These are phyloP conservation scores for Tephrocybe rancida DNA, from an alignment of 768 basidiomycete species.

Conservation along the genomic window DNA sequence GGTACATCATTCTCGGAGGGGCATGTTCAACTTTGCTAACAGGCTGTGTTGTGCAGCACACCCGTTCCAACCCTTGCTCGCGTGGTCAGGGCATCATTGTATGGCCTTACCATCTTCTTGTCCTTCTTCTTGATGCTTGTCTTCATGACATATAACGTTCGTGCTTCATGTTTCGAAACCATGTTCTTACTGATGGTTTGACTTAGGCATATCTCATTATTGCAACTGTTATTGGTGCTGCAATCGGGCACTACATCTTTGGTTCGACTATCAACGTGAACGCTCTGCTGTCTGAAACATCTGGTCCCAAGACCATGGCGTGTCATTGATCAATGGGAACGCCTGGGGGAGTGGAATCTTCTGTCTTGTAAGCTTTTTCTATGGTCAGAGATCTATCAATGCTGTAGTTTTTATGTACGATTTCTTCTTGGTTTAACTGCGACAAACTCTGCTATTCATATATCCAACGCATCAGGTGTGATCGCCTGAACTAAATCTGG, in stretches of 20 bases:
- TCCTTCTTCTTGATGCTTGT: constrained; percentile 94
- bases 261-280: constrained; percentile 66
- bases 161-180: constrained; percentile 26
- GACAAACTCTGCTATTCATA: too few relatives aligned
- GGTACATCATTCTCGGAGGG: constrained; percentile 39
- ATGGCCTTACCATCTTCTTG: constrained; percentile 75
- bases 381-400: background rate
- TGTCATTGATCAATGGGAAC: constrained; percentile 59
- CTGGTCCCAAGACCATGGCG: constrained; percentile 66
- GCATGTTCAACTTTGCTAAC: background rate
- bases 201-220: constrained; percentile 82
- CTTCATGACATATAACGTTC: constrained; percentile 95
- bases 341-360: background rate
- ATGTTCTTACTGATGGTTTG: background rate
- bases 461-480: too few relatives aligned
- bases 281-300: constrained; percentile 49
- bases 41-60: constrained; percentile 33
- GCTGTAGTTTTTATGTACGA: background rate
- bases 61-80: constrained; percentile 54
- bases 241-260: constrained; percentile 81
- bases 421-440: too few relatives aligned
- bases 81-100: constrained; percentile 64
- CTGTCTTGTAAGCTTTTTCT: background rate
- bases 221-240: constrained; percentile 83
- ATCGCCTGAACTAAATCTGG: too few relatives aligned